Conservation (phyloP, 352 stramenopile genomes). For the Globisporangium rhizosaccharum region DNA sequence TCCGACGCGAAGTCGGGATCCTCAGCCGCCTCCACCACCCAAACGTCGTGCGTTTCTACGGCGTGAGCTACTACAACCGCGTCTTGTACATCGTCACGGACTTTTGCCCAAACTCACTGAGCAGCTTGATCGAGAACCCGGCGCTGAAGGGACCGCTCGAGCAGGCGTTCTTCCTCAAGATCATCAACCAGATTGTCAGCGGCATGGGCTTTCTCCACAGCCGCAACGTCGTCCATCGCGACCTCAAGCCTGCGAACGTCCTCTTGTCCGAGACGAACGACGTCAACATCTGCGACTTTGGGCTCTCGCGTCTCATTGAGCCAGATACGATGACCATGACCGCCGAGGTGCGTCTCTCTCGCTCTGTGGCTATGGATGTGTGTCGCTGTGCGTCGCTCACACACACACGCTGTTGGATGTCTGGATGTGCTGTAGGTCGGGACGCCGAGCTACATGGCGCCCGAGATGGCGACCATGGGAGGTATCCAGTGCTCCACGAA, state of each 20-base stretch:
- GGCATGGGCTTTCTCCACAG: conserved; percentile 90
- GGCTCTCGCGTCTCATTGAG: conserved; percentile 84
- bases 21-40: conserved; percentile 84
- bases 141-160: conserved; percentile 59
- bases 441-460: conserved; percentile 88
- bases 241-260: conserved; percentile 94
- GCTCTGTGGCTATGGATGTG: background rate
- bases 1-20: conserved; percentile 84
- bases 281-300: conserved; percentile 94
- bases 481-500: conserved; percentile 85
- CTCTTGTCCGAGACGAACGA: conserved; percentile 88
- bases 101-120: conserved; percentile 82
- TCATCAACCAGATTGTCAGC: conserved; percentile 87
- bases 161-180: conserved; percentile 72
- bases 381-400: background rate
- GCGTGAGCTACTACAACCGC: conserved; percentile 88
- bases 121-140: conserved; percentile 77
- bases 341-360: conserved; percentile 34
- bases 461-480: conserved; percentile 89
- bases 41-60: conserved; percentile 88
- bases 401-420: background rate
- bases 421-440: conserved; percentile 35
- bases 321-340: conserved; percentile 84
- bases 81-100: conserved; percentile 90
- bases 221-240: conserved; percentile 79